These are phyloP conservation scores for Cyclotella sp. DNA, from an alignment of 108 stramenopile genomes.

Conservation along the genomic window DNA sequence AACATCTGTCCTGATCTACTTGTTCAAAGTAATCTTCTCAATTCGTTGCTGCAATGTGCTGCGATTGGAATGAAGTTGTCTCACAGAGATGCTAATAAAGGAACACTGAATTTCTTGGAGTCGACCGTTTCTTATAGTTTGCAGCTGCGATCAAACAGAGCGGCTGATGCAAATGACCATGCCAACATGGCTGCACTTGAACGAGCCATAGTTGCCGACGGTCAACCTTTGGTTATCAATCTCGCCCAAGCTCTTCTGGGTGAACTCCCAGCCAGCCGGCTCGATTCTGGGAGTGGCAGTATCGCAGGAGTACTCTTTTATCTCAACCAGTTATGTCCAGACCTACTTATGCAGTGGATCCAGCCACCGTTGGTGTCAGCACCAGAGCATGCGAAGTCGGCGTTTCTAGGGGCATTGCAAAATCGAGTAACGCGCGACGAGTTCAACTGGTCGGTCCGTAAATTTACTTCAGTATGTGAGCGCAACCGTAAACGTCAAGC, in stretches of 20 bases:
- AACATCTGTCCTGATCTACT: constrained; percentile 82
- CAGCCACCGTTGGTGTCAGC: constrained; percentile 55
- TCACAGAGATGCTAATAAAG: constrained; percentile 88
- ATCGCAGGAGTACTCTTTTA: constrained; percentile 86
- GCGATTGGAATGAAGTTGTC: constrained; percentile 81
- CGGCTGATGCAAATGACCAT: constrained; percentile 40
- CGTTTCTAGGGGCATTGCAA: constrained; percentile 63
- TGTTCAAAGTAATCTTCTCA: constrained; percentile 66
- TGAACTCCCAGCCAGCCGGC: constrained; percentile 75
- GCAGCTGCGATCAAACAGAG: constrained; percentile 49
- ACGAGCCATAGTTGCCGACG: constrained; percentile 62
- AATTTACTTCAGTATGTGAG: constrained; percentile 69
- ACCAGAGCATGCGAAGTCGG: constrained; percentile 63
- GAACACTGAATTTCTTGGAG: constrained; percentile 85
- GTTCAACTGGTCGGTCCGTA: constrained; percentile 70
- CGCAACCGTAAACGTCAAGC: constrained; percentile 59
- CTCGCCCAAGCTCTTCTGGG: constrained; percentile 74
- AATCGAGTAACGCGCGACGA: constrained; percentile 71
- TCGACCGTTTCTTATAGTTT: constrained; percentile 68
- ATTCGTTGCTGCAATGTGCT: constrained; percentile 77
- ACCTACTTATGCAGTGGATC: constrained; percentile 75
- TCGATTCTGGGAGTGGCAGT: constrained; percentile 68
- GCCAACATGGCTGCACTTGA: constrained; percentile 61
- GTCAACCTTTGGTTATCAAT: constrained; percentile 74
- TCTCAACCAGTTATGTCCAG: constrained; percentile 70